A percentile compares a stretch with the other conserved stretches of the same genome.
phyloP scores from a whole-genome alignment of 1,284 basidiomycete genomes.

The Termitomyces sp. region DNA sequence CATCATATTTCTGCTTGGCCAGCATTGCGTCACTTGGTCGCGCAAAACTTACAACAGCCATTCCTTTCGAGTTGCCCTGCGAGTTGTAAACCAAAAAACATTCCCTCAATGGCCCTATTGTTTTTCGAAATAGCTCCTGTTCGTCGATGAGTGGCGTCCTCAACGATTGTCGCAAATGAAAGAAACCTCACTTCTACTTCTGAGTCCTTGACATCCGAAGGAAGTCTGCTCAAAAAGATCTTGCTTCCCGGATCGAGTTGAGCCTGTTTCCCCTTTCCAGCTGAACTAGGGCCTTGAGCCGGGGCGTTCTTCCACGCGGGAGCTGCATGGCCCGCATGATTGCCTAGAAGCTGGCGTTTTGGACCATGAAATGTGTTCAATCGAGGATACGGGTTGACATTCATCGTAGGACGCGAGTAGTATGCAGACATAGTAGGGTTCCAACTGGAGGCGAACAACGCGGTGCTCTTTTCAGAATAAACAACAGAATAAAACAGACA shows the following conservation, averaged over 20 bases:
- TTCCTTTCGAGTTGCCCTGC: slow-evolving; percentile 66
- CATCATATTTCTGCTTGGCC: slow-evolving; percentile 63
- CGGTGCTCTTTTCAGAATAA: not conserved
- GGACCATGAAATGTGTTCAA: slow-evolving; percentile 42
- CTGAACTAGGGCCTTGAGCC: slow-evolving; percentile 16
- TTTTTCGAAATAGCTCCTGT: slow-evolving; percentile 69
- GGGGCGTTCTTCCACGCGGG: slow-evolving; percentile 50
- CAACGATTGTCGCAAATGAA: not conserved
- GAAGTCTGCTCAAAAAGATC: slow-evolving; percentile 65
- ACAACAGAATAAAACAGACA: slow-evolving; percentile 3
- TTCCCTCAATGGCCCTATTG: slow-evolving; percentile 66
- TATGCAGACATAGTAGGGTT: not conserved
- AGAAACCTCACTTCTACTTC: slow-evolving; percentile 56
- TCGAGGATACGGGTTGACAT: slow-evolving; percentile 25
- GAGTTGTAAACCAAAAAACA: slow-evolving; percentile 67
- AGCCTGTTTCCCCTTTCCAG: slow-evolving; percentile 29
- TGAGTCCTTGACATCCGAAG: slow-evolving; percentile 58
- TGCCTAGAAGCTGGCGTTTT: slow-evolving; percentile 55
- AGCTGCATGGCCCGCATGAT: slow-evolving; percentile 43
- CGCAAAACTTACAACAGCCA: slow-evolving; percentile 67
- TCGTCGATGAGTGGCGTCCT: not conserved
- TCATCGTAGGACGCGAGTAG: slow-evolving; percentile 10
- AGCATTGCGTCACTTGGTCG: slow-evolving; percentile 53
- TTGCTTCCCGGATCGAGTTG: slow-evolving; percentile 47
- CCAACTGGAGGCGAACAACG: not conserved